Percentiles rank a stretch among this genome's conserved stretches.
These are phyloP conservation scores for Durio zibethinus DNA, from an alignment of 345 rosid genomes.

Conservation along the genomic window DNA sequence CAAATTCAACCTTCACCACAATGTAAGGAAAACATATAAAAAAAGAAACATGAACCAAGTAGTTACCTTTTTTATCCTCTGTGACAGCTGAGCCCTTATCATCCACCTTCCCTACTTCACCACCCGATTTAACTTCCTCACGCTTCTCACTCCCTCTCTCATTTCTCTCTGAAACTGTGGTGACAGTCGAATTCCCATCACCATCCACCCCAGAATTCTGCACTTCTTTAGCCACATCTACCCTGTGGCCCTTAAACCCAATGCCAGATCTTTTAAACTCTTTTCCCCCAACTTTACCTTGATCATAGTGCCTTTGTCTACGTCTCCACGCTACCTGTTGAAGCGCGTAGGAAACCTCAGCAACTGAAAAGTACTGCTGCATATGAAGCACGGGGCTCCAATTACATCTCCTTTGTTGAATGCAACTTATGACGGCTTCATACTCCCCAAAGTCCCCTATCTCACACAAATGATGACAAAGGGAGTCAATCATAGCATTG, in stretches of 20 bases:
- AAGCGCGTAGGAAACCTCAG: conserved; percentile 52
- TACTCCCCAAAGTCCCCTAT: conserved; percentile 76
- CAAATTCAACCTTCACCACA: background rate
- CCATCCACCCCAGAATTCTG: conserved; percentile 34
- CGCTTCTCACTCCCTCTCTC: conserved; percentile 25
- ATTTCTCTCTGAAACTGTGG: conserved; percentile 3
- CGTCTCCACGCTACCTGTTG: conserved; percentile 65
- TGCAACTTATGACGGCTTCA: conserved; percentile 44
- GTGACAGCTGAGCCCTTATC: conserved; percentile 32
- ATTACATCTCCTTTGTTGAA: conserved; percentile 71
- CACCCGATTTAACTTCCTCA: conserved; percentile 37
- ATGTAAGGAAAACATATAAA: background rate
- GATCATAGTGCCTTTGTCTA: conserved; percentile 59
- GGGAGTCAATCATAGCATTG: conserved; percentile 77
- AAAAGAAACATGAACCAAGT: conserved; percentile 1
- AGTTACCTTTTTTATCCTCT: conserved; percentile 60
- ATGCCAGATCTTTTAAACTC: conserved; percentile 52
- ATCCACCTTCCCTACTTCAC: conserved; percentile 24
- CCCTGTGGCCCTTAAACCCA: conserved; percentile 43
- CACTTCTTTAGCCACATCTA: conserved; percentile 39
- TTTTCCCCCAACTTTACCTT: conserved; percentile 45
- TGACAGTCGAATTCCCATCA: conserved; percentile 30
- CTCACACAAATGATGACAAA: conserved; percentile 60
- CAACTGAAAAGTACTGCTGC: conserved; percentile 73
- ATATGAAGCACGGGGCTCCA: conserved; percentile 77